Evolutionary conservation across 805 yeast genomes (phyloP).

Genomic region (Saturnispora gosingensis): DNA sequence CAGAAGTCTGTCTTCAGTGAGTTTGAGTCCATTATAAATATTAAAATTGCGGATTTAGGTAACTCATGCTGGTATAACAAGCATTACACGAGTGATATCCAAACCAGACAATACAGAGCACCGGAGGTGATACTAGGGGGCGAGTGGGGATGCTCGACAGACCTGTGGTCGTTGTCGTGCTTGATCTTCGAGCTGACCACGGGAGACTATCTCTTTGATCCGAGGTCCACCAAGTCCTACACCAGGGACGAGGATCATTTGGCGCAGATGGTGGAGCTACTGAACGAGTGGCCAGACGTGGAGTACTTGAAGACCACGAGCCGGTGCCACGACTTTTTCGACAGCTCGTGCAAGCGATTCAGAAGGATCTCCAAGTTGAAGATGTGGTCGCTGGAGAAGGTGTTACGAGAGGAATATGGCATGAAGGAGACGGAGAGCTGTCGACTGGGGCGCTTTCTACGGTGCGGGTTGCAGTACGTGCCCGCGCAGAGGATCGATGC

Average conservation of each 20-base stretch:
- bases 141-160: conserved; percentile 56
- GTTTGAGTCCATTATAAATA: conserved; percentile 29
- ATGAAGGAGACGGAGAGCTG: conserved; percentile 30
- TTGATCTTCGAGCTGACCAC: conserved; percentile 50
- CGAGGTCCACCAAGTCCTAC: conserved; percentile 39
- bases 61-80: conserved; percentile 57
- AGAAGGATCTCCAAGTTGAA: conserved; percentile 39
- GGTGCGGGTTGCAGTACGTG: conserved; percentile 40
- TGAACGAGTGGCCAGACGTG: conserved; percentile 29
- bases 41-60: conserved; percentile 62
- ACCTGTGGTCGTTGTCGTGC: conserved; percentile 53
- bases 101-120: conserved; percentile 58
- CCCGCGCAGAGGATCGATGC: conserved; percentile 46
- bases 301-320: conserved; percentile 34
- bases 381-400: conserved; percentile 43
- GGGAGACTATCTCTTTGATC: conserved; percentile 55
- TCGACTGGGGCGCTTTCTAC: conserved; percentile 38
- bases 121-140: conserved; percentile 55
- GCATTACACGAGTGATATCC: conserved; percentile 61
- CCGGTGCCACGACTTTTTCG: conserved; percentile 33
- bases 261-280: conserved; percentile 51
- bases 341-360: conserved; percentile 27
- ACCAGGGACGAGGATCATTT: conserved; percentile 53
- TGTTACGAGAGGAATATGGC: conserved; percentile 41
- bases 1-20: conserved; percentile 15